Evolutionary conservation across 176 grass and related monocot species (phyloP), one percentile per base, ranked within the genome.

Genomic region (Carex littledalei): DNA sequence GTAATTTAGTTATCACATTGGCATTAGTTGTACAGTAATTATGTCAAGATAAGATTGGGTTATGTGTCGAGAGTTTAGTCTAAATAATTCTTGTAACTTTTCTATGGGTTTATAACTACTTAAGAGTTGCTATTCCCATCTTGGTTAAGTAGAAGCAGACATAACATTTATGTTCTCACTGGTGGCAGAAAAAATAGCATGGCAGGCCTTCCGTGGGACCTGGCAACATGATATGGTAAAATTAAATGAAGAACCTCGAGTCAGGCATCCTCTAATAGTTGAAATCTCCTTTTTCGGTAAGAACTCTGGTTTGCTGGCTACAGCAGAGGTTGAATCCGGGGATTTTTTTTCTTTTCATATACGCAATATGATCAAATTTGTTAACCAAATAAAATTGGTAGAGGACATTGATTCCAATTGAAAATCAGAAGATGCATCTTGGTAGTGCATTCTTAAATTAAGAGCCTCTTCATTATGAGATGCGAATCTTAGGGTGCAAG

Each of bases 1-100:
- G 71, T 76, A 76, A 76, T 76, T 54, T 76, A 76, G 55, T 76
- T 54, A 76, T 76, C 22, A 2, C 52, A 78, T 56, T 78, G 74
- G 14, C 45, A 50, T 76, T 54, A 76, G 50, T 57, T 78, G 74
- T 78, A 78, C 50, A 78, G 52, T 78, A 31, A 78, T 57, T 43
- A 34, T 78, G 24, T 56, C 22, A 16, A 53, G 47, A 32, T 78
- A 34, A n/a, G 49, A 32, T 18, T 78, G 74, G 74, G 24, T 45
- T 52, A 15, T 26, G 45, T 15, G 6, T 78, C 32, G 3, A 24
- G 49, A 56, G 50, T 78, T 78, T 52, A 8, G 24, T 53, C 47
- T 56, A 78, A 10, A 18, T 56, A 56, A 78, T 78, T 53, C 14
- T 29, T 78, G 50, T 9, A 13, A 78, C 5, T 32, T 78, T 8